Evolutionary conservation across 1,284 basidiomycete species (phyloP).

Genomic region (Ustilago lituana): DNA sequence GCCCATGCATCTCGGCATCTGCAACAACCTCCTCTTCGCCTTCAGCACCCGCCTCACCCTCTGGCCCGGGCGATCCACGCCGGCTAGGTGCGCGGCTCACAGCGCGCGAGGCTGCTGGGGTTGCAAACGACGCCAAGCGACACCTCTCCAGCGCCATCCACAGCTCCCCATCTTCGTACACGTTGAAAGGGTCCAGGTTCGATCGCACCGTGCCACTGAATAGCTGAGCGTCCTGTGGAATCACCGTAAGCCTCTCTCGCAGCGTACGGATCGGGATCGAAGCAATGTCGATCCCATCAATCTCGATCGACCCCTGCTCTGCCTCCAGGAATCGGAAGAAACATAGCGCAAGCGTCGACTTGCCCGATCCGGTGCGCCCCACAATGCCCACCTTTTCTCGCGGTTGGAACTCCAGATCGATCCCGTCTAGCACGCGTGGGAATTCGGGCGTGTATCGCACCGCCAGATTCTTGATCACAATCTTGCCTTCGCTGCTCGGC

Average conservation of each 20-base stretch:
- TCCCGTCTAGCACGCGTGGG: constrained; percentile 60
- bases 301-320: constrained; percentile 77
- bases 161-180: constrained; percentile 76
- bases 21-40: constrained; percentile 9
- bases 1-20: constrained; percentile 55
- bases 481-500: constrained; percentile 62
- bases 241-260: constrained; percentile 82
- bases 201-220: constrained; percentile 64
- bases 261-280: constrained; percentile 87
- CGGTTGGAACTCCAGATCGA: constrained; percentile 61
- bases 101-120: constrained; percentile 35
- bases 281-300: constrained; percentile 89
- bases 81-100: constrained; percentile 48
- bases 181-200: constrained; percentile 74
- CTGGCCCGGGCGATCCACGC: constrained; percentile 34
- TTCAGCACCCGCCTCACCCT: constrained; percentile 5
- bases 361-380: constrained; percentile 81
- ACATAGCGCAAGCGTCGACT: constrained; percentile 87
- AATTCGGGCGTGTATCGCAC: constrained; percentile 66
- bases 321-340: constrained; percentile 97
- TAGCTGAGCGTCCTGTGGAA: constrained; percentile 80
- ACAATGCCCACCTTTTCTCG: constrained; percentile 67
- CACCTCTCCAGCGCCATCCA: constrained; percentile 71
- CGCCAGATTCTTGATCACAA: constrained; percentile 62
- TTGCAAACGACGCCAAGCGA: constrained; percentile 66